These are phyloP conservation scores for Fusarium concolor DNA, from an alignment of 2,329 filamentous ascomycete genomes.

Conservation along the genomic window DNA sequence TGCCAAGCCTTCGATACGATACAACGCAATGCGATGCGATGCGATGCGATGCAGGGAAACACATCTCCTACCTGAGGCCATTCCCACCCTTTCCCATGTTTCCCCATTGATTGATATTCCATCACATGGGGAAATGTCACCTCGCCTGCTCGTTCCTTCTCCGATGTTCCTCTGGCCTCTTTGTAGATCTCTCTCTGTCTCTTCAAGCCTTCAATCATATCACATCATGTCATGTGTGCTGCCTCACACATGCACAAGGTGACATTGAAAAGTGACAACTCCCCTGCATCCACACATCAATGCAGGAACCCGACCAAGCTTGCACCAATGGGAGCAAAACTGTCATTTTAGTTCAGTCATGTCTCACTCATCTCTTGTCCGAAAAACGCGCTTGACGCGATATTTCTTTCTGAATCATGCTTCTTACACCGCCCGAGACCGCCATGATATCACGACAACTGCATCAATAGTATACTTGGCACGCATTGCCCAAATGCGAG, in stretches of 20 bases:
- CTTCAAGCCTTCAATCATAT: conserved; percentile 21
- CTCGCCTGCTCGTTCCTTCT: neutral
- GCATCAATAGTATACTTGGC: neutral
- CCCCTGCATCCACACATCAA: conserved; percentile 41
- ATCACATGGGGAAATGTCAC: conserved; percentile 9
- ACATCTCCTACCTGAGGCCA: conserved; percentile 23
- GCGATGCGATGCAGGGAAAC: conserved; percentile 13
- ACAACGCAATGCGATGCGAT: conserved; percentile 4
- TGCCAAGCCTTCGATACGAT: conserved; percentile 8
- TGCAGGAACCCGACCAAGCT: conserved; percentile 44
- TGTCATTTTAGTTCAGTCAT: neutral
- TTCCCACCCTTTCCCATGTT: conserved; percentile 17
- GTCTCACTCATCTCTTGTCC: neutral
- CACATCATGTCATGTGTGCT: neutral
- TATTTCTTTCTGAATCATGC: neutral
- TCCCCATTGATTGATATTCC: neutral
- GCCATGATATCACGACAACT: neutral
- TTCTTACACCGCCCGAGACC: conserved; percentile 1
- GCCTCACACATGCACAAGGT: conserved; percentile 11
- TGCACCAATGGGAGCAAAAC: conserved; percentile 10
- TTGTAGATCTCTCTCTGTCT: conserved; percentile 15
- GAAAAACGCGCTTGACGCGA: conserved; percentile 13
- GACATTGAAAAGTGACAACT: conserved; percentile 11
- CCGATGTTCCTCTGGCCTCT: neutral
- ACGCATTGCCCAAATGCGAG: conserved; percentile 2